phyloP scores from a whole-genome alignment of 768 basidiomycete genomes.

The Phylloporus arenicola region DNA sequence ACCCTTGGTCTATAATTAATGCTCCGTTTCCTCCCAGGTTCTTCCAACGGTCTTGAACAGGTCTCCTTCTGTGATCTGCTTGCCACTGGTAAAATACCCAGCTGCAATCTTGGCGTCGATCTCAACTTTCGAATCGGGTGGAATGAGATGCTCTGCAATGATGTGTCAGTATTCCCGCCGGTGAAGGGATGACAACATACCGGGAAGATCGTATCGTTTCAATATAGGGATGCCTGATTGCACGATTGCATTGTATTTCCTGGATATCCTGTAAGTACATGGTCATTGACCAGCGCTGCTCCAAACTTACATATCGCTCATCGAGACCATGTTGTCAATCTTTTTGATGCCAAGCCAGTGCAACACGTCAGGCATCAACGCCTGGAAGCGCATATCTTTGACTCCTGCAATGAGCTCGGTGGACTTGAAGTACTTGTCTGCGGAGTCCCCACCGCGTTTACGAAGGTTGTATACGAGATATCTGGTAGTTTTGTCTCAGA shows the following conservation, averaged over 20 bases:
- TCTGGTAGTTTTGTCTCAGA: slow-evolving; percentile 31
- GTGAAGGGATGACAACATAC: slow-evolving; percentile 30
- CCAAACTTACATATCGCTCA: slow-evolving; percentile 67
- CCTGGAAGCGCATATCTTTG: slow-evolving; percentile 93
- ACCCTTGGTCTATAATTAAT: no score
- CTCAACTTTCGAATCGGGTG: slow-evolving; percentile 86
- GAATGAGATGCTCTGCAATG: slow-evolving; percentile 70
- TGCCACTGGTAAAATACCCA: slow-evolving; percentile 84
- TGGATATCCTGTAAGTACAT: slow-evolving; percentile 19
- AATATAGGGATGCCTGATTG: slow-evolving; percentile 79
- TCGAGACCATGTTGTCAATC: slow-evolving; percentile 85
- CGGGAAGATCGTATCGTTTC: slow-evolving; percentile 83
- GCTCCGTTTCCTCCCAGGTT: slow-evolving; percentile 87
- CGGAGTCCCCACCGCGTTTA: slow-evolving; percentile 90
- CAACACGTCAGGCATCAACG: slow-evolving; percentile 92
- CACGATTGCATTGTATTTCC: slow-evolving; percentile 95
- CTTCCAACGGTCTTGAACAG: slow-evolving; percentile 81
- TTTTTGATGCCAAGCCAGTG: slow-evolving; percentile 93
- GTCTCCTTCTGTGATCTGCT: slow-evolving; percentile 72
- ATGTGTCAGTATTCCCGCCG: background rate
- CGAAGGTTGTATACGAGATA: slow-evolving; percentile 96
- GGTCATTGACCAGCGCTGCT: background rate
- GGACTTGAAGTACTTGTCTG: slow-evolving; percentile 89
- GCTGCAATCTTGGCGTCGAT: slow-evolving; percentile 96
- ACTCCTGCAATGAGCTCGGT: slow-evolving; percentile 94